phyloP scores from a whole-genome alignment of 192 early-diverging fungal genomes.

The Geosiphon pyriformis region DNA sequence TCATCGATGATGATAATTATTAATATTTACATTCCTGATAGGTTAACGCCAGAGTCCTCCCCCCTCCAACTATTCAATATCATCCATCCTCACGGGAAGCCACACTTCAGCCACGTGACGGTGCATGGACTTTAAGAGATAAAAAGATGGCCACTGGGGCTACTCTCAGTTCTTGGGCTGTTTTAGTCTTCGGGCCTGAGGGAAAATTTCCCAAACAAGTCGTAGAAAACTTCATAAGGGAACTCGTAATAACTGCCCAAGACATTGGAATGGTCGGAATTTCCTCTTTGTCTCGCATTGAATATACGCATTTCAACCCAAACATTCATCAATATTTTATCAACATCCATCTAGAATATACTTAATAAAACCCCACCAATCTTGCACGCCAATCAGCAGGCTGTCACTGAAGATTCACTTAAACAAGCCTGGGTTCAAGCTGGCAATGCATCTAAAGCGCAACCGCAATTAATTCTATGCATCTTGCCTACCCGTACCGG shows the following conservation, averaged over 20 bases:
- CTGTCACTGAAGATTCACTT: constrained; percentile 66
- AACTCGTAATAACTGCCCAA: constrained; percentile 64
- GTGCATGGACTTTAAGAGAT: constrained; percentile 85
- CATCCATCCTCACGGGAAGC: constrained; percentile 38
- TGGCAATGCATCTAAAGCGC: constrained; percentile 53
- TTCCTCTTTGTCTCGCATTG: too few species aligned
- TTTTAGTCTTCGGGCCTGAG: constrained; percentile 68
- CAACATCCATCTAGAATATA: constrained; percentile 30
- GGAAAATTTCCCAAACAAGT: constrained; percentile 42
- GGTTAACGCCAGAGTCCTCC: constrained; percentile 60
- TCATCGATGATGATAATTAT: constrained; percentile 27
- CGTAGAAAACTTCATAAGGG: constrained; percentile 70
- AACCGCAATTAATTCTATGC: constrained; percentile 82
- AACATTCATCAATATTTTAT: too few species aligned
- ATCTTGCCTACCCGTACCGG: constrained; percentile 77
- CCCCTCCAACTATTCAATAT: constrained; percentile 73
- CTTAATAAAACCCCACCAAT: constrained; percentile 44
- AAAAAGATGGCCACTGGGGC: constrained; percentile 73
- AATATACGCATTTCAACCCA: too few species aligned
- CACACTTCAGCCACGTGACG: constrained; percentile 50
- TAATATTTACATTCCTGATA: constrained; percentile 8
- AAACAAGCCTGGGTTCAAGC: constrained; percentile 65
- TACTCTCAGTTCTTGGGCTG: constrained; percentile 70
- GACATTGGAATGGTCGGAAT: constrained; percentile 62
- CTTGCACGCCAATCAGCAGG: constrained; percentile 50